Base-by-base conservation (phyloP, 306 rosid species). In the Trifolium fragiferum region DNA sequence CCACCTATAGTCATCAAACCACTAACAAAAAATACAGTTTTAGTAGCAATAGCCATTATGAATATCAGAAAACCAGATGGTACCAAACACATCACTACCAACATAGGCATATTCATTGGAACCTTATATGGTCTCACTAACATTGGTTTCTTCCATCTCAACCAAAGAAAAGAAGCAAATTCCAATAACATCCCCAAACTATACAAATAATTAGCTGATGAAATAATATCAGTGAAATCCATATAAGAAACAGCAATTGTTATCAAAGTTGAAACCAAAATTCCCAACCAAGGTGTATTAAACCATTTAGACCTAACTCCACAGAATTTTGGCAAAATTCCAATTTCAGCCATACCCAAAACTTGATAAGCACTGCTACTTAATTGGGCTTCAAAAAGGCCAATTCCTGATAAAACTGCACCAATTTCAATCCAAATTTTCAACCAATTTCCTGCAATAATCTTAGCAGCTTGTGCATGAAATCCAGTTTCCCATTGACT, bases 261-360 rank as follows among this genome's bases (percentile, higher is more conserved):
- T 62, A 88, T 67, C 44, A 60, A 0, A 2, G 88, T 73, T 1
- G 91, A 82, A 1, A 83, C 0, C 78, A 86, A 9, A 46, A 90
- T 90, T 10, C 91, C 96, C 23, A 87, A 74, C 91, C 89, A 88
- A 8, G 96, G 96, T 1, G 96, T 90, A 59, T 66, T 18, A 78
- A 88, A 90, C 80, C 74, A 60, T 32, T 63, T 68, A 1, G 88
- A 83, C 15, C 85, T 63, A 9, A 62, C 20, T 0, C 80, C 86
- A 5, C 81, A 88, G 66, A 82, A 3, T 65, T 15, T 47, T 0
- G 93, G 96, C 2, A 90, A 32, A 20, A 84, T 66, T 5, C 96
- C 93, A 6, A 88, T 69, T 8, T 86, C 93, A 0, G 89, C 88
- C 96, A 90, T 90, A 10, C 93, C 96, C 35, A 71, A 32, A n/a